These are phyloP conservation scores for Vanrija pseudolonga DNA, from an alignment of 1,284 basidiomycete species.

Conservation along the genomic window DNA sequence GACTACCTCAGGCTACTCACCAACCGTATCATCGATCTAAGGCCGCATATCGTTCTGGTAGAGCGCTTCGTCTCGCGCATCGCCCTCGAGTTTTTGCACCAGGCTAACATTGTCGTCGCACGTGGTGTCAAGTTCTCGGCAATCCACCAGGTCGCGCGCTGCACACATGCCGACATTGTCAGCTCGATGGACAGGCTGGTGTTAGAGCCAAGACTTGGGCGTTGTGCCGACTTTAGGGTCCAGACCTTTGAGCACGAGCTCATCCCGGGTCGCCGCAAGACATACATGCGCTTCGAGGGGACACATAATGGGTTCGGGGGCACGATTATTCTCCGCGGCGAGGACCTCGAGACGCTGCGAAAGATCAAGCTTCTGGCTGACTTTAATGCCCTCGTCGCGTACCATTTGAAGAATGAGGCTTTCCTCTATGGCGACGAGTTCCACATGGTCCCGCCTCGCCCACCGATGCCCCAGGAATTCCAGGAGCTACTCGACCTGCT, in stretches of 20 bases:
- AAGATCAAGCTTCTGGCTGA: conserved; percentile 88
- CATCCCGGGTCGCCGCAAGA: conserved; percentile 87
- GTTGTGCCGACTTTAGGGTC: conserved; percentile 80
- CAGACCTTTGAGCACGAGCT: conserved; percentile 92
- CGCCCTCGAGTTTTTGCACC: conserved; percentile 83
- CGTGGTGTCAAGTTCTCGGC: conserved; percentile 84
- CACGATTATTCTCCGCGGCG: conserved; percentile 90
- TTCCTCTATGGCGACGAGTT: conserved; percentile 92
- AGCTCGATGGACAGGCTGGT: conserved; percentile 93
- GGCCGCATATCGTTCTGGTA: conserved; percentile 89
- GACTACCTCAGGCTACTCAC: conserved; percentile 90
- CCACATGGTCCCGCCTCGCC: conserved; percentile 63
- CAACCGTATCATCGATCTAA: conserved; percentile 78
- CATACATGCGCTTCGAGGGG: conserved; percentile 96
- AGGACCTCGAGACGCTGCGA: conserved; percentile 69
- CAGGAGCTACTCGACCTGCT: conserved; percentile 33
- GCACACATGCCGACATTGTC: conserved; percentile 93
- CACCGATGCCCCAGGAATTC: conserved; percentile 32
- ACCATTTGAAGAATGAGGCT: conserved; percentile 84
- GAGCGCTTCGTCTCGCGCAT: conserved; percentile 88
- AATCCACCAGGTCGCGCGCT: conserved; percentile 80
- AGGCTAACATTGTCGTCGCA: conserved; percentile 86
- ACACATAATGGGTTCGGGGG: conserved; percentile 88
- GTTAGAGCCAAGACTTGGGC: conserved; percentile 82
- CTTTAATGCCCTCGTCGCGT: conserved; percentile 85